A percentile compares a stretch with the other conserved stretches of the same genome.
Evolutionary conservation across 805 yeast species (phyloP).

Genomic region (Candida andamanensis): DNA sequence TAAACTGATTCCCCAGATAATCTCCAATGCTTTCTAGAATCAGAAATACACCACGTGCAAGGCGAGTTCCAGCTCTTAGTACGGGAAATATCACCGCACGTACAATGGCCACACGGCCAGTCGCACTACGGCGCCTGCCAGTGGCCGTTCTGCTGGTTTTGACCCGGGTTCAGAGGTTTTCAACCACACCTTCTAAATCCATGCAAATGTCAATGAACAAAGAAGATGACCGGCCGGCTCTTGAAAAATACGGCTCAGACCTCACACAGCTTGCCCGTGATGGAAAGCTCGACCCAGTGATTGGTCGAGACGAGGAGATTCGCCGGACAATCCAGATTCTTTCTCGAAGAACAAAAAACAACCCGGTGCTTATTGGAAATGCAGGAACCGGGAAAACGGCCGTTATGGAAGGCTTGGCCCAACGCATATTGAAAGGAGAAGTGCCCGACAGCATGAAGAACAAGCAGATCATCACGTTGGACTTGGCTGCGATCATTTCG

Average conservation of each 20-base stretch:
- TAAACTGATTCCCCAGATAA: too few relatives aligned
- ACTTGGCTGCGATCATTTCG: slow-evolving; percentile 82
- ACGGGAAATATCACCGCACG: too few relatives aligned
- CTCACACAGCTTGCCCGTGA: slow-evolving; percentile 80
- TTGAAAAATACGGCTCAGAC: slow-evolving; percentile 81
- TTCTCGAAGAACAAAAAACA: slow-evolving; percentile 89
- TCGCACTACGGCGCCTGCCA: too few relatives aligned
- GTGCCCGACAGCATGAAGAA: slow-evolving; percentile 93
- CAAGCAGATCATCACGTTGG: slow-evolving; percentile 77
- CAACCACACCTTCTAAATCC: slow-evolving; percentile 7
- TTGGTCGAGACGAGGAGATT: slow-evolving; percentile 95
- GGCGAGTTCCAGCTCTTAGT: too few relatives aligned
- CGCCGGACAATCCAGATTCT: slow-evolving; percentile 87
- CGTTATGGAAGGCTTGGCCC: slow-evolving; percentile 94
- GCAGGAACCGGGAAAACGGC: slow-evolving; percentile 99
- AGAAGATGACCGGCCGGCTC: slow-evolving; percentile 59
- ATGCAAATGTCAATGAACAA: slow-evolving; percentile 40
- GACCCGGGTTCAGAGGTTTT: too few relatives aligned
- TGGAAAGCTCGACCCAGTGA: slow-evolving; percentile 93
- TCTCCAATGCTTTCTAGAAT: too few relatives aligned
- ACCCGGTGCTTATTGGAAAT: slow-evolving; percentile 90
- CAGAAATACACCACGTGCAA: too few relatives aligned
- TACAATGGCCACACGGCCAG: too few relatives aligned
- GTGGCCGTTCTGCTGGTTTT: too few relatives aligned
- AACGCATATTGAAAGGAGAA: slow-evolving; percentile 82